phyloP scores from a whole-genome alignment of 805 yeast genomes.

The Clavispora asparagi region DNA sequence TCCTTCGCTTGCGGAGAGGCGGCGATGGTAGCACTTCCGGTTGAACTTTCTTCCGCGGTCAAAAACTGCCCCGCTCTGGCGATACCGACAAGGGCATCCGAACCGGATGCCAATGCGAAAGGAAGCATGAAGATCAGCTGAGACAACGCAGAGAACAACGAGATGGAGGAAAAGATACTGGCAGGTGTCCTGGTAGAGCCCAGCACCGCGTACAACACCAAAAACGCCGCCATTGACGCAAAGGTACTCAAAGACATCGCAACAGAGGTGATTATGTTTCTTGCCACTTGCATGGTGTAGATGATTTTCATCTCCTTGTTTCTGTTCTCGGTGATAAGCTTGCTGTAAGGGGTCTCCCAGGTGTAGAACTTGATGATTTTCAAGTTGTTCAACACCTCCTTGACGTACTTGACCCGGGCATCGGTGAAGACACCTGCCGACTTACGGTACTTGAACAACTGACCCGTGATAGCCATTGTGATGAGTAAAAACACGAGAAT shows the following conservation, averaged over 20 bases:
- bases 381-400: conserved; percentile 74
- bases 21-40: conserved; percentile 23
- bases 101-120: conserved; percentile 59
- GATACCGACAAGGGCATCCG: conserved; percentile 63
- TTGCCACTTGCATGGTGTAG: conserved; percentile 56
- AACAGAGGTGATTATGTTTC: conserved; percentile 59
- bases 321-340: conserved; percentile 52
- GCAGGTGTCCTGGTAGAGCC: conserved; percentile 45
- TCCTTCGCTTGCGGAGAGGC: conserved; percentile 19
- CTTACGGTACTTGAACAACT: conserved; percentile 51
- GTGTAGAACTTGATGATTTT: conserved; percentile 83
- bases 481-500: conserved; percentile 49
- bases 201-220: conserved; percentile 30
- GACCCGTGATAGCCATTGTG: conserved; percentile 40
- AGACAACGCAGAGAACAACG: conserved; percentile 59
- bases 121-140: conserved; percentile 66
- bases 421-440: conserved; percentile 67
- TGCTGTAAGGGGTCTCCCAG: conserved; percentile 80
- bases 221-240: conserved; percentile 57
- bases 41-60: conserved; percentile 39
- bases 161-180: conserved; percentile 61
- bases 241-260: conserved; percentile 65
- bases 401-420: conserved; percentile 64
- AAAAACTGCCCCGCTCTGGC: conserved; percentile 52
- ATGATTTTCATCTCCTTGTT: conserved; percentile 56